Evolutionary conservation across 202 grass and related monocot genomes (phyloP).

Genomic region (Cymbopogon flexuosus): DNA sequence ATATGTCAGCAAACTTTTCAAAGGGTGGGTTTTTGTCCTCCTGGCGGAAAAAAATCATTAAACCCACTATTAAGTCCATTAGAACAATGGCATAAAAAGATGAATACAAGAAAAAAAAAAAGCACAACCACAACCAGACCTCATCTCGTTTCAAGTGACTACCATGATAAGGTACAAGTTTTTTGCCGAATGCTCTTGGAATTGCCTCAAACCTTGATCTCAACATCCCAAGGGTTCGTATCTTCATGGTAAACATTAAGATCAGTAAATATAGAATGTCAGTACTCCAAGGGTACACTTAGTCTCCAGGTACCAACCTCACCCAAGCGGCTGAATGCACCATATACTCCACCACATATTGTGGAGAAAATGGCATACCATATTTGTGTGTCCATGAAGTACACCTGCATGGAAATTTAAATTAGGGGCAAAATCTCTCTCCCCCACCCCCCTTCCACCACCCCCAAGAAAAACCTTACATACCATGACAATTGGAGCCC

Average conservation of each 20-base stretch:
- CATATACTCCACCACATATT: slow-evolving; percentile 81
- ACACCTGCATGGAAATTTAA: slow-evolving; percentile 52
- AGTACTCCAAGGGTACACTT: slow-evolving; percentile 17
- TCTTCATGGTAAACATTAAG: slow-evolving; percentile 49
- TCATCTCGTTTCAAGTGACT: slow-evolving; percentile 9
- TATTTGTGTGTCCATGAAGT: slow-evolving; percentile 99
- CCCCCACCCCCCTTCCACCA: fast-evolving
- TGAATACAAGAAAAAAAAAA: background rate
- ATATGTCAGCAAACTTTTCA: slow-evolving; percentile 62
- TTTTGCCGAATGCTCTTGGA: slow-evolving; percentile 55
- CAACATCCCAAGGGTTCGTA: slow-evolving; percentile 91
- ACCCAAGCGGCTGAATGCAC: slow-evolving; percentile 93
- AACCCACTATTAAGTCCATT: background rate
- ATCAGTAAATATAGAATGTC: slow-evolving; percentile 13
- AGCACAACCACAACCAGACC: slow-evolving; percentile 12
- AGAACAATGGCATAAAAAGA: background rate
- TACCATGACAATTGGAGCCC: slow-evolving; percentile 98
- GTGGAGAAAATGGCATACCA: slow-evolving; percentile 99
- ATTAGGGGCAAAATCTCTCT: background rate
- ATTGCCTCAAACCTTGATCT: slow-evolving; percentile 84
- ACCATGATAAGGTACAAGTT: slow-evolving; percentile 48
- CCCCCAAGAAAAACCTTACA: background rate
- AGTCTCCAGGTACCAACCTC: slow-evolving; percentile 57
- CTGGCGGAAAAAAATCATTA: slow-evolving; percentile 41
- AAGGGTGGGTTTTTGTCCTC: slow-evolving; percentile 40